phyloP scores from a whole-genome alignment of 2,329 filamentous ascomycete species.

The Sarocladium brachiariae region DNA sequence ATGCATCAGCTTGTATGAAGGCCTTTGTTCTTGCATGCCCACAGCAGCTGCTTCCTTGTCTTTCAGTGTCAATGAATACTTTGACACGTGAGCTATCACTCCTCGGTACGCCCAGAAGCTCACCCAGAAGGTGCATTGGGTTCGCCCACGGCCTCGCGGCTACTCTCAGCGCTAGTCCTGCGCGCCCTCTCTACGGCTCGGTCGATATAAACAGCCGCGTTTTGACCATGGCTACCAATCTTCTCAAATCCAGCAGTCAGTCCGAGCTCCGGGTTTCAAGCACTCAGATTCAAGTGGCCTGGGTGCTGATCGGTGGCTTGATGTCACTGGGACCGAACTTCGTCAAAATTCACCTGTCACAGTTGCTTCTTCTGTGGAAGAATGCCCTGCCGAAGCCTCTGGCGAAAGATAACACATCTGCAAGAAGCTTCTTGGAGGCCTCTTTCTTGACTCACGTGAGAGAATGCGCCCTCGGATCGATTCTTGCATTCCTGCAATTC shows the following conservation, averaged over 20 bases:
- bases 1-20: constrained; percentile 79
- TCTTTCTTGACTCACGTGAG: constrained; percentile 91
- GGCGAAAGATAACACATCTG: constrained; percentile 82
- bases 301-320: constrained; percentile 91
- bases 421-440: constrained; percentile 78
- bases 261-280: constrained; percentile 86
- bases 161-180: constrained; percentile 79
- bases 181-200: constrained; percentile 86
- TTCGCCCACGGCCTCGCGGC: constrained; percentile 89
- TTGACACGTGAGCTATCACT: constrained; percentile 78
- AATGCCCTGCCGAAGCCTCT: constrained; percentile 92
- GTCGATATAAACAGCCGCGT: constrained; percentile 93
- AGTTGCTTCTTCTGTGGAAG: constrained; percentile 91
- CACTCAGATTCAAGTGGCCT: constrained; percentile 94
- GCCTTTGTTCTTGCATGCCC: constrained; percentile 85
- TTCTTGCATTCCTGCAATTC: constrained; percentile 87
- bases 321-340: constrained; percentile 98
- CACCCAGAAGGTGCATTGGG: constrained; percentile 76
- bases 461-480: constrained; percentile 87
- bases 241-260: constrained; percentile 87
- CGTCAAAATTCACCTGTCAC: constrained; percentile 95
- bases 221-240: constrained; percentile 80
- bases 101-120: constrained; percentile 67
- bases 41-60: constrained; percentile 80
- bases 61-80: constrained; percentile 96